These are phyloP conservation scores for Claviceps digitariae DNA, from an alignment of 2,329 filamentous ascomycete genomes.

Conservation along the genomic window DNA sequence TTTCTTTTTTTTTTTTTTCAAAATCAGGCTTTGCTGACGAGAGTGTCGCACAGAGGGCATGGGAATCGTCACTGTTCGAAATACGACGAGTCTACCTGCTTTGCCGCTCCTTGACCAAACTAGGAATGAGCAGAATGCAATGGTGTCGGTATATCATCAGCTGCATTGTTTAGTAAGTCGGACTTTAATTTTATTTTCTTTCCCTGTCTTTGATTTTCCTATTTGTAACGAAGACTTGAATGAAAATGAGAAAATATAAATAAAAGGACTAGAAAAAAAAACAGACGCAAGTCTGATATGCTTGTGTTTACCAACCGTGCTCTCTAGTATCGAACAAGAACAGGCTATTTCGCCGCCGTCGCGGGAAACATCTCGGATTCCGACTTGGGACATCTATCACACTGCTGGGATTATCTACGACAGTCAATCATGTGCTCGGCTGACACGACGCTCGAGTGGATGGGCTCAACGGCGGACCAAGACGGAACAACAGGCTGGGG, in stretches of 20 bases:
- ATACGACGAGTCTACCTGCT: background rate
- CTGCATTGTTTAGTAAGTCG: conserved; percentile 1
- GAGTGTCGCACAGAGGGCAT: background rate
- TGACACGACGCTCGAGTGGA: conserved; percentile 1
- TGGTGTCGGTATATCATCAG: conserved; percentile 1
- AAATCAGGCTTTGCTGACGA: background rate
- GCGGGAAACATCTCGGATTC: background rate
- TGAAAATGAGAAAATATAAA: too few relatives aligned
- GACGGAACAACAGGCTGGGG: background rate
- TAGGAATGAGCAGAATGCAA: background rate
- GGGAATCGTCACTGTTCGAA: background rate
- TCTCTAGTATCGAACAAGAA: background rate
- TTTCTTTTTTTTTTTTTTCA: too few relatives aligned
- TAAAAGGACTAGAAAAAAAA: background rate
- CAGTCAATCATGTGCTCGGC: conserved; percentile 1
- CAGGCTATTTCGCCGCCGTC: background rate
- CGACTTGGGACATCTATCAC: background rate
- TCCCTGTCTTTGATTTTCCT: background rate
- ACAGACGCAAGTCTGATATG: background rate
- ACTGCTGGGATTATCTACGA: conserved; percentile 2
- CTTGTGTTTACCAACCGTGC: background rate
- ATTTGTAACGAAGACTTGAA: too few relatives aligned
- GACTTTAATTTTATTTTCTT: background rate
- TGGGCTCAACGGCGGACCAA: background rate
- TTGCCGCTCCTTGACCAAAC: background rate